Conservation (phyloP, 1,284 basidiomycete species). For the Ustilago sp. region DNA sequence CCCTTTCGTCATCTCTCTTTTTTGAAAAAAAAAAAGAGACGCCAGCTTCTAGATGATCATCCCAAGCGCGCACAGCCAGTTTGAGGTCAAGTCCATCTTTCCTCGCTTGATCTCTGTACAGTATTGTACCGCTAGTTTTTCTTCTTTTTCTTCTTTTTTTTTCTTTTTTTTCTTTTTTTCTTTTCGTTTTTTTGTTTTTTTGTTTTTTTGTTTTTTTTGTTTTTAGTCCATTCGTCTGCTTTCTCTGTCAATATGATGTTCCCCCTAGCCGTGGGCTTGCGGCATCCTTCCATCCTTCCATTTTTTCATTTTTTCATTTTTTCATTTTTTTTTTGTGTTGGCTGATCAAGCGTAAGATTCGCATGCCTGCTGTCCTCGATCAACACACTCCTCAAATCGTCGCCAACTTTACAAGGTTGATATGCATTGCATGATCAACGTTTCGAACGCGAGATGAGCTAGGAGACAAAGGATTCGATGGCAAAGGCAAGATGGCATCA, state of each 20-base stretch:
- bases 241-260: constrained; percentile 39
- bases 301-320: not conserved
- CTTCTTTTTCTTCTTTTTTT: not conserved
- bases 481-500: not conserved
- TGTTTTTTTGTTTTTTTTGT: not conserved
- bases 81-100: constrained; percentile 15
- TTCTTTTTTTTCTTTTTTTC: not conserved
- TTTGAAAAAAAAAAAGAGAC: constrained; percentile 3
- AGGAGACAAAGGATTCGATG: not conserved
- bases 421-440: not conserved
- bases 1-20: constrained; percentile 19
- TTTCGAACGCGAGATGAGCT: not conserved
- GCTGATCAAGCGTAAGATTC: not conserved
- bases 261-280: constrained; percentile 41
- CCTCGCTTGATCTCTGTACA: constrained; percentile 31
- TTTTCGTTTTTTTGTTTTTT: not conserved
- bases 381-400: not conserved
- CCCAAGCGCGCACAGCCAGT: constrained; percentile 19
- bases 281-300: constrained; percentile 9
- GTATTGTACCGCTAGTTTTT: constrained; percentile 35
- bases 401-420: not conserved
- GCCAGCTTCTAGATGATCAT: not conserved
- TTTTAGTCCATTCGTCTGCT: not conserved
- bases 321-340: not conserved
- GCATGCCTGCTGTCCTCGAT: not conserved